Base-by-base conservation (phyloP, 208 protist genomes). In the Crithidia expoeki region DNA sequence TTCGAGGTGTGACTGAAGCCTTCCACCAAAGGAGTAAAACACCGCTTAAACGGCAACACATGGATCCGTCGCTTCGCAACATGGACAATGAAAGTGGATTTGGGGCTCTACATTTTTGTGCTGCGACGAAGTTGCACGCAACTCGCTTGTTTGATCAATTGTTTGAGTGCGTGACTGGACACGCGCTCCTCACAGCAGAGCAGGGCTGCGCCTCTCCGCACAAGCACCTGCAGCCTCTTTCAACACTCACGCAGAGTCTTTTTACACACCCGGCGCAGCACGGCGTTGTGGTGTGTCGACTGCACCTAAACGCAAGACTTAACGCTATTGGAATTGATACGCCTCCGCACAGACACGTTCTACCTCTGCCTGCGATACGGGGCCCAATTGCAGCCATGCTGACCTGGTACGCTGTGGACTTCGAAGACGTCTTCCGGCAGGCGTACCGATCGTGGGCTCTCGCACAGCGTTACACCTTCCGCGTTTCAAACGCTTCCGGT, bases 381-480 rank as follows among this genome's bases (percentile, higher is more conserved):
- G 1, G 47, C 16, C 47, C 47, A 17, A 52, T 74, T 3, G 68
- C 68, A 0, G 58, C 59, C 2, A 23, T 74, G 40, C 32, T 68
- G 9, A 42, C 36, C 19, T 74, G 68, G 68, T 74, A 68, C 60
- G 68, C 68, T 0, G 23, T 62, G 14, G 68, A 74, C 51, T 74
- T 74, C 16, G 51, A 60, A 30, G 7, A n/a, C 21, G 50, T 36
- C 23, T 68, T 74, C 32, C 17, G 40, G 11, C 51, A 50, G 30
- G 30, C 62, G n/a, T 55, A 68, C 28, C 51, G 60, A 16, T 7
- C 33, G 11, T 61, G 60, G 59, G 4, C 50, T 1, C 52, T 74
- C 3, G 9, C 40, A 16, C 59, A 9, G 14, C 53, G 66, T 6
- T 33, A 34, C 57, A 57, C 47, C 10, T 21, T 19, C 10, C 6